Percentiles rank a stretch among this genome's conserved stretches.
Conservation (phyloP, 352 stramenopile genomes). For the Saprolegnia parasitica region DNA sequence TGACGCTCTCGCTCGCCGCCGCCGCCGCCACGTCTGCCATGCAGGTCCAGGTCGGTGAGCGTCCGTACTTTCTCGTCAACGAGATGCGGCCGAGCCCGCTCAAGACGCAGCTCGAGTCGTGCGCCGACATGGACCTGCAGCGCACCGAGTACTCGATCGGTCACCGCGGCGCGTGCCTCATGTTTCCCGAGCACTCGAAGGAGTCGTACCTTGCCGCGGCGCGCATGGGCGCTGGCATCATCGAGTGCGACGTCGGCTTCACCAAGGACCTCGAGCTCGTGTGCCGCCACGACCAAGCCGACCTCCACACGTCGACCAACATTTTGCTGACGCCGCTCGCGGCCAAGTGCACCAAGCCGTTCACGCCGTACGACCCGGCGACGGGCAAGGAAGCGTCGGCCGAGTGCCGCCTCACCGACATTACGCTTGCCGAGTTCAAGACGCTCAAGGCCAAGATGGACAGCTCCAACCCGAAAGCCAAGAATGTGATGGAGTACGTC, state of each 20-base stretch:
- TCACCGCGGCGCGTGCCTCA: slow-evolving; percentile 48
- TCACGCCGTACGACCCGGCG: slow-evolving; percentile 25
- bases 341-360: slow-evolving; percentile 54
- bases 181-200: slow-evolving; percentile 43
- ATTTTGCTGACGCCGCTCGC: slow-evolving; percentile 45
- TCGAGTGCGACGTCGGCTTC: slow-evolving; percentile 70
- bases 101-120: slow-evolving; percentile 18
- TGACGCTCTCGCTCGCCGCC: no score
- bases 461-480: slow-evolving; percentile 33
- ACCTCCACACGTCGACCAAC: slow-evolving; percentile 62
- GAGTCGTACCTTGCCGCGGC: slow-evolving; percentile 45
- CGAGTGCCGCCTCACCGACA: slow-evolving; percentile 53
- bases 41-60: neutral
- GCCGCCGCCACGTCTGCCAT: neutral
- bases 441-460: slow-evolving; percentile 59
- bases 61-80: slow-evolving; percentile 24
- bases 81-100: neutral
- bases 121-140: slow-evolving; percentile 23
- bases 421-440: slow-evolving; percentile 53
- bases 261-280: slow-evolving; percentile 54
- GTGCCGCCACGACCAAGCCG: slow-evolving; percentile 55
- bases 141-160: slow-evolving; percentile 49
- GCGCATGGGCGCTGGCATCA: slow-evolving; percentile 44
- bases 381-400: slow-evolving; percentile 29
- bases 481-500: slow-evolving; percentile 30